phyloP scores from a whole-genome alignment of 2,329 filamentous ascomycete species.

The Pseudopyrenochaeta lycopersici region DNA sequence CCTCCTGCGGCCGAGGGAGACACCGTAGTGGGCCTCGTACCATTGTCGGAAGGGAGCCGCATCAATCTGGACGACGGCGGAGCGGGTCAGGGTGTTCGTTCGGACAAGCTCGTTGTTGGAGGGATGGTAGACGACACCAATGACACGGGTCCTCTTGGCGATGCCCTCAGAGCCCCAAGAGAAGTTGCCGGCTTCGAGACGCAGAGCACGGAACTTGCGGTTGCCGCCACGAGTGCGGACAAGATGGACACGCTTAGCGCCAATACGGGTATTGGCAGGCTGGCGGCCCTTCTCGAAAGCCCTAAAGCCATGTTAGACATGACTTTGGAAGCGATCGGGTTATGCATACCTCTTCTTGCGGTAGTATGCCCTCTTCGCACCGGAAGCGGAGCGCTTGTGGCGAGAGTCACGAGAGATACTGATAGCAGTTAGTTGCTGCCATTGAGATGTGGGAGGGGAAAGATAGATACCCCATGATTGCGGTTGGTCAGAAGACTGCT shows the following conservation, averaged over 20 bases:
- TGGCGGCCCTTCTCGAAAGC: constrained; percentile 99
- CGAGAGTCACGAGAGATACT: constrained; percentile 99
- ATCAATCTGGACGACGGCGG: constrained; percentile 98
- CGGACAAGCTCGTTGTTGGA: constrained; percentile 99
- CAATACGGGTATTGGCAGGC: constrained; percentile 99
- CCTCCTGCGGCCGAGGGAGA: constrained; percentile 86
- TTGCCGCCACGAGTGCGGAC: constrained; percentile 98
- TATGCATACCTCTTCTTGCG: constrained; percentile 69
- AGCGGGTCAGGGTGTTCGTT: constrained; percentile 99
- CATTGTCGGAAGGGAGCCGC: constrained; percentile 99
- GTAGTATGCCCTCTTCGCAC: constrained; percentile 80
- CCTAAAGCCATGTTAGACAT: constrained; percentile 75
- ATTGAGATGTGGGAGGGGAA: constrained; percentile 6
- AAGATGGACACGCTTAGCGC: constrained; percentile 93
- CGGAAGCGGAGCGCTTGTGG: constrained; percentile 99
- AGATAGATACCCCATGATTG: constrained; percentile 62
- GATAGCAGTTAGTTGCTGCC: constrained; percentile 47
- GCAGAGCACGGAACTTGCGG: constrained; percentile 99
- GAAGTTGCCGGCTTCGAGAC: constrained; percentile 99
- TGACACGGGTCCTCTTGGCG: constrained; percentile 99
- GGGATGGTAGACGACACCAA: constrained; percentile 97
- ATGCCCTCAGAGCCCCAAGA: constrained; percentile 98
- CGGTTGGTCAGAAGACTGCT: constrained; percentile 57
- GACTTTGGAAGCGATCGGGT: constrained; percentile 72
- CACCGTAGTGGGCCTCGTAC: constrained; percentile 99